Evolutionary conservation across 495 filamentous ascomycete species (phyloP).

Genomic region (Xylaria flabelliformis): DNA sequence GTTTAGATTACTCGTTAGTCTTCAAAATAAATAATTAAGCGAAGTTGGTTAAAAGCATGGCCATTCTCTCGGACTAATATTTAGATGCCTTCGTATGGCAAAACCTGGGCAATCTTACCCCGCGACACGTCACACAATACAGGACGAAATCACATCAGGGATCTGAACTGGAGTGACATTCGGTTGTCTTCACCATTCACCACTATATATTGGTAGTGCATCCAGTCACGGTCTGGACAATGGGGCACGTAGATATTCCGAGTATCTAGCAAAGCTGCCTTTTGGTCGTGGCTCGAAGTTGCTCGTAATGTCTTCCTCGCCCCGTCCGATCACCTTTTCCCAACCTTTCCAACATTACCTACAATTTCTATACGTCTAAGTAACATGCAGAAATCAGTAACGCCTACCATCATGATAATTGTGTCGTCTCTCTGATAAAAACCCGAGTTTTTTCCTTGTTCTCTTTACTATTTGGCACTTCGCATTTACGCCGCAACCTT

Average conservation of each 20-base stretch:
- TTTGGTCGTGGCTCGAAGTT: background rate
- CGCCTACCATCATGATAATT: slow-evolving; percentile 5
- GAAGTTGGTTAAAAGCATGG: background rate
- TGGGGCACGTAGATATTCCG: background rate
- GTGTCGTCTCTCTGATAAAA: slow-evolving; percentile 6
- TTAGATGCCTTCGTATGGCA: background rate
- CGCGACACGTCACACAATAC: background rate
- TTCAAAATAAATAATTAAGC: slow-evolving; percentile 1
- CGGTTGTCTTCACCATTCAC: background rate
- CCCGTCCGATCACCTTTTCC: background rate
- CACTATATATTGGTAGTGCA: background rate
- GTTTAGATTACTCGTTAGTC: background rate
- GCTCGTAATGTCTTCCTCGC: background rate
- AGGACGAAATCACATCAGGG: background rate
- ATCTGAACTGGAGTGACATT: background rate
- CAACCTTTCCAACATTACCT: background rate
- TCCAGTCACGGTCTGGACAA: background rate
- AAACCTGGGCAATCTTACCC: background rate
- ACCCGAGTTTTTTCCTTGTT: background rate
- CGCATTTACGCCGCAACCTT: slow-evolving; percentile 66
- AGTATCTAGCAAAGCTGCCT: background rate
- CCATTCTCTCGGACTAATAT: background rate
- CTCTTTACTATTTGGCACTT: background rate
- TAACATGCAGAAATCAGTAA: background rate
- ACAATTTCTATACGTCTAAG: slow-evolving; percentile 12